Base-by-base conservation (phyloP, 768 basidiomycete genomes). In the Neoboletus brunneissimus region DNA sequence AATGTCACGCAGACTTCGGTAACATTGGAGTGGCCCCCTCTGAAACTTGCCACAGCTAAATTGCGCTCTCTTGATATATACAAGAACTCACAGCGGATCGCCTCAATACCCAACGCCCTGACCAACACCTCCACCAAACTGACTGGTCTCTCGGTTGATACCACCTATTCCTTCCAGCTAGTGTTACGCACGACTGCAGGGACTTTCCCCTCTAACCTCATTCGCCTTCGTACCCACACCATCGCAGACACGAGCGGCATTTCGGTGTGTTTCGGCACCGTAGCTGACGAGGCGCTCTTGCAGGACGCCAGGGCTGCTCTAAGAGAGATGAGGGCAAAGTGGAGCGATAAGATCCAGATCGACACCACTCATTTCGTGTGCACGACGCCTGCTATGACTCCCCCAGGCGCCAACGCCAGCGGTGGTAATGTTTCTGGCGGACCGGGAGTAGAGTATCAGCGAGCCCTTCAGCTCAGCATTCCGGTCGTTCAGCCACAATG, bases 361-460 rank as follows among this genome's bases (percentile, higher is more conserved):
- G 96, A 99, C 68, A 98, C 96, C 11, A 98, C 95, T 0, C 96
- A 99, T 72, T 99, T 97, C 62, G 94, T 98, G 41, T 96, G 94
- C 68, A 96, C 94, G 18, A 93, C 90, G 0, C 93, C 94, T 3
- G 88, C 86, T 1, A 81, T 84, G 11, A 86, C 84, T 0, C 82
- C 85, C 0, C 64, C 71, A 11, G 87, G 83, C 32, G 84, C 84
- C 11, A 79, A 76, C 55, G 79, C 79, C 0, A 76, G 79, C 10
- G 84, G 86, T 1, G 80, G 77, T 53, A 68, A 76, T 1, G 74
- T 76, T 12, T 74, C 79, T 16, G 83, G 84, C 3, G 71, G 69
- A n/a, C 89, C 93, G 0, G 88, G 88, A 0, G 86, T 90, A 8
- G 91, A 94, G 64, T 98, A 98, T 69, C 94, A 98, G 67, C 84